Evolutionary conservation across 1,284 basidiomycete genomes (phyloP), one percentile per base, ranked within the genome.

Genomic region (Quambalaria eucalypti): DNA sequence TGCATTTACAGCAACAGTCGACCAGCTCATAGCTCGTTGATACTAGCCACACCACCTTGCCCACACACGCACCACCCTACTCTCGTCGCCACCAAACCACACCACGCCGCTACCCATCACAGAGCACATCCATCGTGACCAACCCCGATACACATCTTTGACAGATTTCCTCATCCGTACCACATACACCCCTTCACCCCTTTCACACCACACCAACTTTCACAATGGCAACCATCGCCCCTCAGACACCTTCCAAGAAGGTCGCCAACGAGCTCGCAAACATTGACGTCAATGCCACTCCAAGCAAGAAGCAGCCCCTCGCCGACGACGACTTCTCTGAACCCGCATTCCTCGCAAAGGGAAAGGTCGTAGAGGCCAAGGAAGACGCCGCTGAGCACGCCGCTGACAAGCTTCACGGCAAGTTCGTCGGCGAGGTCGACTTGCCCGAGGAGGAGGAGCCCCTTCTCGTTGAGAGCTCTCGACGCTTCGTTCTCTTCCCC

Each of bases 401-500:
- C 5, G 46, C 49, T 14, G 60, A 65, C 39, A 54, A 60, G 33
- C 30, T 68, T 25, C 65, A 66, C 55, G 58, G 62, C 65, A 72
- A 67, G 65, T 72, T 69, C 46, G 71, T 75, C 26, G 73, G 71
- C 33, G 71, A 75, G 29, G 68, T 71, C 42, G 68, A 73, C 56
- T 56, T 73, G 2, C 56, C 65, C 40, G 73, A 74, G 58, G 65
- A 69, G 59, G 73, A 75, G 46, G 73, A 75, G 63, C 73, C 73
- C 23, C 66, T 75, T 12, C 69, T 75, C 36, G 60, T 66, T 39
- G 71, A 74, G 57, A 68, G 64, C 62, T 60, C 51, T 50, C 65
- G 70, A 29, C 71, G 73, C 38, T 75, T 75, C 57, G 73, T 75
- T 28, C 68, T 75, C 42, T 75, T 75, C 69, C 73, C 73, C 54